Conservation (phyloP, 805 yeast species). For the Saccharomycodes ludwigii region DNA sequence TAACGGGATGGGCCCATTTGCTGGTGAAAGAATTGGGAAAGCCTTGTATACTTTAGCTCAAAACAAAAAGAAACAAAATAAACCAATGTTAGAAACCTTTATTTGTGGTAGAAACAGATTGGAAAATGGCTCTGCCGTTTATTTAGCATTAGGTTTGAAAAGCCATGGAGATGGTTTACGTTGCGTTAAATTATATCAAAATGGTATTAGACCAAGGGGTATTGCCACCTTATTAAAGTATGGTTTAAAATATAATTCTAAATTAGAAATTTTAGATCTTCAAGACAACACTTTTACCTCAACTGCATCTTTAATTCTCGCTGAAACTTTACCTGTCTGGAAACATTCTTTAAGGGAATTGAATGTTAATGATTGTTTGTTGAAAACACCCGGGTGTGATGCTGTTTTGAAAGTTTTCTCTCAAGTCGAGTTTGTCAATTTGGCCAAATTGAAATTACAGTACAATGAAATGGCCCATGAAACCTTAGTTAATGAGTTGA, state of each 20-base stretch:
- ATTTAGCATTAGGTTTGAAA: constrained; percentile 74
- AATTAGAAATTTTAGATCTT: constrained; percentile 62
- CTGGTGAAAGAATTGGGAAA: constrained; percentile 88
- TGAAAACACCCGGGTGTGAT: constrained; percentile 67
- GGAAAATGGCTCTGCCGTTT: constrained; percentile 86
- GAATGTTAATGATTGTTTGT: constrained; percentile 78
- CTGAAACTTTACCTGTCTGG: constrained; percentile 54
- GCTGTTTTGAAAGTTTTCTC: constrained; percentile 38
- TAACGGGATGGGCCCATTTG: constrained; percentile 97
- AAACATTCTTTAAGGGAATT: constrained; percentile 50
- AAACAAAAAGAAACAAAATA: constrained; percentile 40
- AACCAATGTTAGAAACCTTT: constrained; percentile 60
- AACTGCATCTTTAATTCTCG: constrained; percentile 52
- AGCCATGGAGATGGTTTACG: constrained; percentile 59
- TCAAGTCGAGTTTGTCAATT: constrained; percentile 26
- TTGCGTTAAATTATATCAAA: constrained; percentile 75
- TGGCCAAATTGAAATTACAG: constrained; percentile 62
- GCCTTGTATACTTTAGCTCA: constrained; percentile 62
- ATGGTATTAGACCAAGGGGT: constrained; percentile 95
- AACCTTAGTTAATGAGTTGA: constrained; percentile 37
- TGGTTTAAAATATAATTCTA: constrained; percentile 54
- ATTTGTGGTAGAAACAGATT: constrained; percentile 95
- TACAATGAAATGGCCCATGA: constrained; percentile 72
- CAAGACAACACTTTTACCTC: constrained; percentile 92
- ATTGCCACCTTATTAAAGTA: constrained; percentile 57